Conservation (phyloP, 1,284 basidiomycete species). For the Cryptococcus floricola region DNA sequence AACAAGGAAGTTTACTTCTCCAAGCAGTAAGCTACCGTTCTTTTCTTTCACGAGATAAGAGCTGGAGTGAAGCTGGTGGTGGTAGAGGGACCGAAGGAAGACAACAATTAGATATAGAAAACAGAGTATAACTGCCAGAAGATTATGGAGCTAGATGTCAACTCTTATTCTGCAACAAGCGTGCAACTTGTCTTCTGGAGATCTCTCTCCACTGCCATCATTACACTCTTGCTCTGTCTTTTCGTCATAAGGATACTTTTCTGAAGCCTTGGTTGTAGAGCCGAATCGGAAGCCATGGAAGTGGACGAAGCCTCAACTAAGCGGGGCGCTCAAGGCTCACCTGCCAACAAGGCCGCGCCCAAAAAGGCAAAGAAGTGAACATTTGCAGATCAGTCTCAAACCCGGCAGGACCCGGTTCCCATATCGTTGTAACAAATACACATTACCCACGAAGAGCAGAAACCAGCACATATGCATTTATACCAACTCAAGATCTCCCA, state of each 20-base stretch:
- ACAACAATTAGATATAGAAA: neutral
- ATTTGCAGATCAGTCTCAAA: neutral
- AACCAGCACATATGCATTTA: neutral
- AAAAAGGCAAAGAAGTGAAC: constrained; percentile 6
- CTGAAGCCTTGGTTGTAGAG: constrained; percentile 4
- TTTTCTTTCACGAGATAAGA: neutral
- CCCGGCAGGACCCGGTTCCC: too few relatives aligned
- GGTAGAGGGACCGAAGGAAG: neutral
- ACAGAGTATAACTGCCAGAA: neutral
- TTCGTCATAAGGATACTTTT: neutral
- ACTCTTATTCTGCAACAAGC: neutral
- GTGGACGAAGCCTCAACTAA: constrained; percentile 2
- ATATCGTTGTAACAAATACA: neutral
- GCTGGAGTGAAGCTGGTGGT: neutral
- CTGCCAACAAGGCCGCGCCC: neutral
- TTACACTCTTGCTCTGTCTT: neutral
- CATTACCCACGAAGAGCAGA: neutral
- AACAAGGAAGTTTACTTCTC: constrained; percentile 71
- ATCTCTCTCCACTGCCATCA: neutral
- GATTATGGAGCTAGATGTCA: constrained; percentile 3
- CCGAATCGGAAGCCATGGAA: constrained; percentile 2
- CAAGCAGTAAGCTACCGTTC: constrained; percentile 40
- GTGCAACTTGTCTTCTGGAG: neutral
- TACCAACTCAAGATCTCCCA: neutral
- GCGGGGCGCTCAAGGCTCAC: neutral